phyloP scores from a whole-genome alignment of 495 filamentous ascomycete genomes.

The Lasiosphaeriaceae sp. region DNA sequence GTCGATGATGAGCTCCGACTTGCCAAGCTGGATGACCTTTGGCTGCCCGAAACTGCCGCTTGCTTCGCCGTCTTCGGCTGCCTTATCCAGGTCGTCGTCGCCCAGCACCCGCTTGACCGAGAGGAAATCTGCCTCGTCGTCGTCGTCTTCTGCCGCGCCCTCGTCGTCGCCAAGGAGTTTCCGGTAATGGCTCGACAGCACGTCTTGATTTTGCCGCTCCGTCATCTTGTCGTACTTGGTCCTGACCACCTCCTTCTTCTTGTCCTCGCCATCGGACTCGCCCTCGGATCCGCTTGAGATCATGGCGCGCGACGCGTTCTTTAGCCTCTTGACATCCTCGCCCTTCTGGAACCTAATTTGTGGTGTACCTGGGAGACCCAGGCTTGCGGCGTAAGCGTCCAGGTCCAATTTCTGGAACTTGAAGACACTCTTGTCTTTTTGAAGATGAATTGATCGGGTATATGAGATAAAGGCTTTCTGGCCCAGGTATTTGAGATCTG shows the following conservation, averaged over 20 bases:
- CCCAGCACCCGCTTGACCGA: constrained; percentile 79
- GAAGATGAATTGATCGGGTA: constrained; percentile 73
- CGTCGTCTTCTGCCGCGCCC: constrained; percentile 46
- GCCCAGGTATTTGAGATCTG: constrained; percentile 89
- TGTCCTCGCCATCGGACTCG: constrained; percentile 35
- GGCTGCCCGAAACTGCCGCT: constrained; percentile 20
- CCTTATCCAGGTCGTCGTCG: constrained; percentile 44
- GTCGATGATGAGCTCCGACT: constrained; percentile 71
- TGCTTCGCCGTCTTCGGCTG: constrained; percentile 32
- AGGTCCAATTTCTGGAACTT: constrained; percentile 73
- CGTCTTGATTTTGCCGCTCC: constrained; percentile 87
- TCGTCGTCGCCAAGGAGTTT: constrained; percentile 73
- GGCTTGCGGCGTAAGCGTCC: constrained; percentile 77
- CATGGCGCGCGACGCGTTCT: constrained; percentile 72
- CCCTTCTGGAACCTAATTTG: constrained; percentile 89
- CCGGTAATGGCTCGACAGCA: constrained; percentile 87
- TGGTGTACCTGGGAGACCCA: constrained; percentile 87
- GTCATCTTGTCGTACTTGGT: constrained; percentile 98
- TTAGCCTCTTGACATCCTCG: constrained; percentile 75
- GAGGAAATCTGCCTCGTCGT: constrained; percentile 75
- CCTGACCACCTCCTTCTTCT: constrained; percentile 62
- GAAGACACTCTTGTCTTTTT: constrained; percentile 92
- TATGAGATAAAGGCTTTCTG: constrained; percentile 96
- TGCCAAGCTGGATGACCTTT: constrained; percentile 51
- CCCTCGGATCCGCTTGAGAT: constrained; percentile 49